phyloP scores from a whole-genome alignment of 148 eudicot genomes.

The Nepenthes gracilis region DNA sequence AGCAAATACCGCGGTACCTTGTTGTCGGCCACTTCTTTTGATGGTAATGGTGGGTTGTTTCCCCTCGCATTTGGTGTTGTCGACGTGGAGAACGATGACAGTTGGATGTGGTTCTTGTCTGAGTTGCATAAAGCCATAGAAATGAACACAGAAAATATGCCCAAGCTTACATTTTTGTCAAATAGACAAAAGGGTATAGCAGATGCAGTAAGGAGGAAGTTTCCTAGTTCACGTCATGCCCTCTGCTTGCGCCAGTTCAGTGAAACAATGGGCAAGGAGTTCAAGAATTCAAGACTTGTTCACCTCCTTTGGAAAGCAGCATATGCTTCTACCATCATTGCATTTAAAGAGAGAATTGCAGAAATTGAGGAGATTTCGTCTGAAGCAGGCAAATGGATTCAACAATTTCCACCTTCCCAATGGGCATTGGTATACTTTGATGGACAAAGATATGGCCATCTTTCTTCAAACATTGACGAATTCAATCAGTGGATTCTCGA shows the following conservation, averaged over 20 bases:
- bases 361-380: constrained; percentile 45
- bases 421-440: constrained; percentile 47
- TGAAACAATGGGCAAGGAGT: constrained; percentile 40
- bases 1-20: constrained; percentile 55
- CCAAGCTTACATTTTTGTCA: constrained; percentile 39
- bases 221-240: constrained; percentile 30
- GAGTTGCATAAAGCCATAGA: constrained; percentile 41
- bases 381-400: constrained; percentile 55
- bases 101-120: constrained; percentile 62
- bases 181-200: constrained; percentile 31
- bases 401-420: constrained; percentile 29
- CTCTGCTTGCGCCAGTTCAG: constrained; percentile 46
- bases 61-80: constrained; percentile 57
- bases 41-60: constrained; percentile 49
- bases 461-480: constrained; percentile 45
- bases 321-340: constrained; percentile 21
- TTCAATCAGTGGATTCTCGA: constrained; percentile 44
- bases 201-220: constrained; percentile 32
- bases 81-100: constrained; percentile 45
- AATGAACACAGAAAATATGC: constrained; percentile 32
- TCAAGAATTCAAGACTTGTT: constrained; percentile 43
- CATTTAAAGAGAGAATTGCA: constrained; percentile 35
- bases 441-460: constrained; percentile 41
- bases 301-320: constrained; percentile 56
- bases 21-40: constrained; percentile 51